A percentile compares a stretch with the other conserved stretches of the same genome.
Evolutionary conservation across 2,329 filamentous ascomycete species (phyloP).

Genomic region (Dactylella cylindrospora): DNA sequence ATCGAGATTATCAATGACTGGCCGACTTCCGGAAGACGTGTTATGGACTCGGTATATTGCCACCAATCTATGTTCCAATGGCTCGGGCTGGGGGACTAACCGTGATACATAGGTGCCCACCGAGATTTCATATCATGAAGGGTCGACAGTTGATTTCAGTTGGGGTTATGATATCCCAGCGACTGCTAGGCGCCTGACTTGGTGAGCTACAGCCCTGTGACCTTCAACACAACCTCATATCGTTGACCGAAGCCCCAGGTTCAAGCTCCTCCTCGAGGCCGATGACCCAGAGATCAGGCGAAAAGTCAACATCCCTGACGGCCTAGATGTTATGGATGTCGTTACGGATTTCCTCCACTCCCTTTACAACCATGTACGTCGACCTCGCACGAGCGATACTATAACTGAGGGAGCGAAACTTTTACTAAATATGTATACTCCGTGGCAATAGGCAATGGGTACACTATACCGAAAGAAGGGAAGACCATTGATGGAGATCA

Average conservation of each 20-base stretch:
- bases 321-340: constrained; percentile 44
- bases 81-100: neutral
- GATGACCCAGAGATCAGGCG: constrained; percentile 37
- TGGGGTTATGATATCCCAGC: constrained; percentile 47
- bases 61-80: neutral
- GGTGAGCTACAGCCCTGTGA: constrained; percentile 31
- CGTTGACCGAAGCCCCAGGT: constrained; percentile 10
- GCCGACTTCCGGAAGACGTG: constrained; percentile 45
- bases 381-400: too few species aligned
- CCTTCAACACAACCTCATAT: constrained; percentile 19
- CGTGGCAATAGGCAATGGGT: constrained; percentile 27
- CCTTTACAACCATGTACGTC: constrained; percentile 42
- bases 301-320: constrained; percentile 44
- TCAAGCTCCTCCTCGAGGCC: constrained; percentile 46
- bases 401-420: too few species aligned
- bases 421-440: too few species aligned
- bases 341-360: constrained; percentile 45
- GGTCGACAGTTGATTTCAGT: constrained; percentile 41
- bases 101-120: constrained; percentile 30
- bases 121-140: constrained; percentile 46
- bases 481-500: constrained; percentile 34
- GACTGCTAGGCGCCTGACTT: constrained; percentile 41
- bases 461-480: constrained; percentile 36
- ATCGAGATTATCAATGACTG: constrained; percentile 46
- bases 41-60: constrained; percentile 42